These are phyloP conservation scores for Cokeromyces recurvatus DNA, from an alignment of 371 early-diverging fungal species.

Conservation along the genomic window DNA sequence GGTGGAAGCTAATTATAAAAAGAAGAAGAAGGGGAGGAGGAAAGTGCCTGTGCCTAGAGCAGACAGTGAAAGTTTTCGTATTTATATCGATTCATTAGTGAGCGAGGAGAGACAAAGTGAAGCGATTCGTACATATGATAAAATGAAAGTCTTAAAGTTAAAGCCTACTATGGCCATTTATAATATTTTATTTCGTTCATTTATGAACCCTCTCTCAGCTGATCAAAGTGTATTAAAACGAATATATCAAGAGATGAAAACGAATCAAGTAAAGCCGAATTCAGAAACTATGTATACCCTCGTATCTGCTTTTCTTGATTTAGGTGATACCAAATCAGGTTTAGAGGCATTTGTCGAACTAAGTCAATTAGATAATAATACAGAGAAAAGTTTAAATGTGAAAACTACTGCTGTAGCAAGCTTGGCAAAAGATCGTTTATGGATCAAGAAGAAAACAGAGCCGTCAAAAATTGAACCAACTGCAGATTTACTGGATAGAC, in stretches of 20 bases:
- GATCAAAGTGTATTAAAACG: slow-evolving; percentile 9
- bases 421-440: slow-evolving; percentile 10
- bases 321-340: slow-evolving; percentile 43
- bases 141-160: slow-evolving; percentile 17
- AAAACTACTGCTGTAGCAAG: too few relatives aligned
- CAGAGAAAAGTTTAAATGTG: slow-evolving; percentile 19
- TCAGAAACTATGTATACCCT: slow-evolving; percentile 47
- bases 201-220: slow-evolving; percentile 9
- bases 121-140: slow-evolving; percentile 15
- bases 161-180: slow-evolving; percentile 30
- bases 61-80: slow-evolving; percentile 32
- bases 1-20: background rate
- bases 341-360: slow-evolving; percentile 42
- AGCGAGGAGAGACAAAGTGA: slow-evolving; percentile 12
- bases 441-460: background rate
- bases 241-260: slow-evolving; percentile 26
- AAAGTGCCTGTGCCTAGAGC: slow-evolving; percentile 16
- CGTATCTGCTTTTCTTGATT: slow-evolving; percentile 52
- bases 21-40: background rate
- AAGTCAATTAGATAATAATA: slow-evolving; percentile 12
- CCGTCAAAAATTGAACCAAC: slow-evolving; percentile 24
- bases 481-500: slow-evolving; percentile 27
- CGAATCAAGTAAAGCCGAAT: slow-evolving; percentile 29
- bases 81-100: slow-evolving; percentile 29
- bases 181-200: slow-evolving; percentile 29